A percentile compares a stretch with the other conserved stretches of the same genome.
Evolutionary conservation across 768 basidiomycete genomes (phyloP).

Genomic region (Tylopilus rubrobrunneus): DNA sequence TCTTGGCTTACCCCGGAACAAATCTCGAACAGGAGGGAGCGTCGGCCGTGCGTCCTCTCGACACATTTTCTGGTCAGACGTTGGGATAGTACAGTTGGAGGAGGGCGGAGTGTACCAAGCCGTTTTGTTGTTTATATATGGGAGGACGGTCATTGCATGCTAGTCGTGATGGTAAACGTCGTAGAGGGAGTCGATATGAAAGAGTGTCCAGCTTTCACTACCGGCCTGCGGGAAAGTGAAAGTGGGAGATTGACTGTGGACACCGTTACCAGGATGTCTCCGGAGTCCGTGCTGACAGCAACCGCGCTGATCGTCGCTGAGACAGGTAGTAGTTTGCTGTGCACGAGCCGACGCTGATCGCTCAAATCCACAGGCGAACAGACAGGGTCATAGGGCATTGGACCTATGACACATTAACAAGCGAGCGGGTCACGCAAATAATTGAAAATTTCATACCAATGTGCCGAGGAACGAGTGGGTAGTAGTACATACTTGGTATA

Average conservation of each 20-base stretch:
- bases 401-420: constrained; percentile 11
- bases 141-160: constrained; percentile 20
- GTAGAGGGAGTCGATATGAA: constrained; percentile 24
- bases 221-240: constrained; percentile 20
- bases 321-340: constrained; percentile 25
- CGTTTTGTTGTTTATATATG: constrained; percentile 24
- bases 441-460: constrained; percentile 21
- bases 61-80: constrained; percentile 25
- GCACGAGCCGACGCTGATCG: constrained; percentile 30
- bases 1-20: constrained; percentile 52
- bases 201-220: constrained; percentile 22
- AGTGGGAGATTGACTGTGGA: constrained; percentile 19
- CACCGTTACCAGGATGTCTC: constrained; percentile 27
- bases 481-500: constrained; percentile 8
- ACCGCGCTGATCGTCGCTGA: constrained; percentile 33
- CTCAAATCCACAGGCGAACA: constrained; percentile 9
- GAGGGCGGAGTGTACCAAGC: constrained; percentile 2
- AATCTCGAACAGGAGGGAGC: constrained; percentile 67
- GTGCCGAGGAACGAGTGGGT: constrained; percentile 9
- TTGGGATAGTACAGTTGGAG: constrained; percentile 20
- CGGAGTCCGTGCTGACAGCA: constrained; percentile 24
- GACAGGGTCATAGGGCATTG: constrained; percentile 6
- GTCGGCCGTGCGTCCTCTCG: constrained; percentile 45
- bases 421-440: constrained; percentile 10
- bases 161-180: constrained; percentile 22